phyloP scores from a whole-genome alignment of 768 basidiomycete genomes.

The Boletus pseudopeckii region DNA sequence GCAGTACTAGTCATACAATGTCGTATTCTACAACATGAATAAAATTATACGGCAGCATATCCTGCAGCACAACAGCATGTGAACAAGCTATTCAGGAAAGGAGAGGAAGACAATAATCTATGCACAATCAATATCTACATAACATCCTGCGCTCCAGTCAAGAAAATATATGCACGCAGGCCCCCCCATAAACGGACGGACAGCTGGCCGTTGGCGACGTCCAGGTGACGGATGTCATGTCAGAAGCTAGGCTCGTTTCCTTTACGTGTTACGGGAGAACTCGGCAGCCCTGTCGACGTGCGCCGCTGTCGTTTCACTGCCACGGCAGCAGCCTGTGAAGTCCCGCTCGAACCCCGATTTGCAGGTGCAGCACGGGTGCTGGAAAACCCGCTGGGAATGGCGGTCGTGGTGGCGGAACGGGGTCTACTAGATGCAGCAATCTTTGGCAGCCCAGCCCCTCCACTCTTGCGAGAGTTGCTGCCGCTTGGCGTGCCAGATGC shows the following conservation, averaged over 20 bases:
- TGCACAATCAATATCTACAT: conserved; percentile 28
- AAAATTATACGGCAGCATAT: conserved; percentile 33
- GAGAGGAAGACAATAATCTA: conserved; percentile 33
- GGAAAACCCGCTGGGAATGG: conserved; percentile 45
- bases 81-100: conserved; percentile 10
- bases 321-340: conserved; percentile 18
- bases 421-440: conserved; percentile 73
- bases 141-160: conserved; percentile 32
- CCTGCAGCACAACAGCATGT: conserved; percentile 18
- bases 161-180: conserved; percentile 31
- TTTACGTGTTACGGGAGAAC: conserved; percentile 34
- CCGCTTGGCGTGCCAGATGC: conserved; percentile 69
- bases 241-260: conserved; percentile 21
- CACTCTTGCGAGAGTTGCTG: conserved; percentile 56
- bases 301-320: conserved; percentile 81
- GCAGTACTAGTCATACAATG: conserved; percentile 19
- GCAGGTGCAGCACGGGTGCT: conserved; percentile 39
- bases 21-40: conserved; percentile 31
- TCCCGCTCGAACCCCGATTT: conserved; percentile 23
- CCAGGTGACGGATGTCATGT: not conserved
- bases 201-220: conserved; percentile 11
- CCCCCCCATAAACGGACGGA: conserved; percentile 13
- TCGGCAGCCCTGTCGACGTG: conserved; percentile 58
- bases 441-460: conserved; percentile 61
- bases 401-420: conserved; percentile 64